Conservation (phyloP, 2,329 filamentous ascomycete species). For the Emergomyces pasteurianus region DNA sequence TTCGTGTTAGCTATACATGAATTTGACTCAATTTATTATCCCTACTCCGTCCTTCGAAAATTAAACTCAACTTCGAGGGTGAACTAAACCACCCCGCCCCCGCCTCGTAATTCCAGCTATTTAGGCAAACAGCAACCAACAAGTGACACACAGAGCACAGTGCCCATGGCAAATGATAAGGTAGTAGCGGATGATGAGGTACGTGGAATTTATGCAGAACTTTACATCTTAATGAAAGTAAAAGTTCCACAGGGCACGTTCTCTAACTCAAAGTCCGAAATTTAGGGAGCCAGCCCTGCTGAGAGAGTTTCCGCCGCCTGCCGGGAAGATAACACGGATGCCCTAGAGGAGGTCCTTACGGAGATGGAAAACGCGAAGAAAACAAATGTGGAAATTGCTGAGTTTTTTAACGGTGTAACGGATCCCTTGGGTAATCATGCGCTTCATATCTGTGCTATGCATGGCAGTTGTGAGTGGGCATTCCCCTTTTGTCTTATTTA, state of each 20-base stretch:
- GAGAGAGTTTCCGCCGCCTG: conserved; percentile 88
- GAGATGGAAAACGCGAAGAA: conserved; percentile 42
- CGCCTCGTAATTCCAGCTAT: no score
- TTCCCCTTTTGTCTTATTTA: not conserved
- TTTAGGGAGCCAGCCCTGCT: conserved; percentile 67
- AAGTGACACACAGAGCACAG: not conserved
- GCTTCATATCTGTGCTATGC: conserved; percentile 76
- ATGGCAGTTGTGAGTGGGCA: conserved; percentile 62
- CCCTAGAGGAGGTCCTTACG: conserved; percentile 61
- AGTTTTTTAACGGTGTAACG: conserved; percentile 72
- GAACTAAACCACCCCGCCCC: no score
- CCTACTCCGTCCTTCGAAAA: not conserved
- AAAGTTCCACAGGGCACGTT: not conserved
- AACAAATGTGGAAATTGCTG: conserved; percentile 50
- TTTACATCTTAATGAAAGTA: not conserved
- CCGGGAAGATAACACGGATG: conserved; percentile 80
- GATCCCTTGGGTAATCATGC: conserved; percentile 81
- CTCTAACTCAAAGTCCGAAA: conserved; percentile 4
- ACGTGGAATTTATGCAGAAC: conserved; percentile 5
- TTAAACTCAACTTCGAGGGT: not conserved
- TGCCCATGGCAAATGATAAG: conserved; percentile 3
- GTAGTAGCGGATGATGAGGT: conserved; percentile 38
- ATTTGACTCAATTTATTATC: not conserved
- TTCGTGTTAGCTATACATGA: not conserved
- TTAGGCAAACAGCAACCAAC: not conserved